phyloP scores from a whole-genome alignment of 805 yeast genomes.

The Metschnikowia borealis region DNA sequence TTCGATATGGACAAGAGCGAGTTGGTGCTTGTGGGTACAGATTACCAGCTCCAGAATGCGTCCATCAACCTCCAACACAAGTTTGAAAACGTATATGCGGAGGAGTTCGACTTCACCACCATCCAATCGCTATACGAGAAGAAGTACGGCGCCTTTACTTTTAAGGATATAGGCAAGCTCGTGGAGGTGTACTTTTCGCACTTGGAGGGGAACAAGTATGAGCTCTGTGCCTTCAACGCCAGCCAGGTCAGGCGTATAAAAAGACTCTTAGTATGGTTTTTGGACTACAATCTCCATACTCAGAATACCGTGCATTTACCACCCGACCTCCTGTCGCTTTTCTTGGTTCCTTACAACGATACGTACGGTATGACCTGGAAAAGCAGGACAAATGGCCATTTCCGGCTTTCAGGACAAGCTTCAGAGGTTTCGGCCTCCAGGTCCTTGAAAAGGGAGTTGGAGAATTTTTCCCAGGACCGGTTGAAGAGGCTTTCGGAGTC shows the following conservation, averaged over 20 bases:
- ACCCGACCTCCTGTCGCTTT: not conserved
- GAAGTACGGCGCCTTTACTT: constrained; percentile 26
- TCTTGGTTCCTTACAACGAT: constrained; percentile 26
- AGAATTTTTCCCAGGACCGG: constrained; percentile 8
- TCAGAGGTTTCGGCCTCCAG: not conserved
- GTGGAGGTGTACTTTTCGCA: constrained; percentile 36
- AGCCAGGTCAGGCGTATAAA: constrained; percentile 33
- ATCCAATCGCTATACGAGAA: constrained; percentile 25
- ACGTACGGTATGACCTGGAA: constrained; percentile 34
- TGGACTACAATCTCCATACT: constrained; percentile 31
- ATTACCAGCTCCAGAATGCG: constrained; percentile 41
- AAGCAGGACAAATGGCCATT: constrained; percentile 20
- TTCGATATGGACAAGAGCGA: constrained; percentile 27
- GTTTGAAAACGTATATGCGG: constrained; percentile 24
- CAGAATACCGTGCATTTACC: constrained; percentile 20
- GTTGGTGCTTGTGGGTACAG: constrained; percentile 39
- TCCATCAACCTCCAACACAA: constrained; percentile 34
- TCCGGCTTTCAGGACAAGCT: constrained; percentile 5
- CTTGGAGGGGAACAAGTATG: constrained; percentile 24
- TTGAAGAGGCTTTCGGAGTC: not conserved
- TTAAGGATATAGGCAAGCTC: constrained; percentile 25
- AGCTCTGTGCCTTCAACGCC: constrained; percentile 25
- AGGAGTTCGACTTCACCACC: constrained; percentile 30
- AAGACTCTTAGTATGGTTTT: constrained; percentile 36
- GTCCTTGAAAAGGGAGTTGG: constrained; percentile 10